phyloP scores from a whole-genome alignment of 2,329 filamentous ascomycete genomes.

The Cadophora gregata region DNA sequence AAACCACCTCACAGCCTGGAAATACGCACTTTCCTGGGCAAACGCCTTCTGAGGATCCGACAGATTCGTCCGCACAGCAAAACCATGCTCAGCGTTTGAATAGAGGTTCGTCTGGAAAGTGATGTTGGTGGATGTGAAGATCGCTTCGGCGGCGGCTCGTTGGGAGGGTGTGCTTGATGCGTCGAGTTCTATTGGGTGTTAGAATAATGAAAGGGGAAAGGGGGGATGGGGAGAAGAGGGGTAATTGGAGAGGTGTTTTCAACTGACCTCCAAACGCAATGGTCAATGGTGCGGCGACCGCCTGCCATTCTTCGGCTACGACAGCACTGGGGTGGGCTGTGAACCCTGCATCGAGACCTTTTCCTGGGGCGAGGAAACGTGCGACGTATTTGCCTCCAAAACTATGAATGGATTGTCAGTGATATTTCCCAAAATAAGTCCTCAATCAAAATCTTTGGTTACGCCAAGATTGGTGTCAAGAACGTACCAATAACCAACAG shows the following conservation, averaged over 20 bases:
- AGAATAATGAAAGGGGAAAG: not conserved
- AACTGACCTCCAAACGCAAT: conserved; percentile 66
- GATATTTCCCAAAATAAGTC: not conserved
- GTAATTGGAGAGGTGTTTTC: too few species aligned
- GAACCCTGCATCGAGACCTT: conserved; percentile 61
- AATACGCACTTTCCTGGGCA: conserved; percentile 80
- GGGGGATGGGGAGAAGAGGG: too few species aligned
- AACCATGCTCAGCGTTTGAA: conserved; percentile 73
- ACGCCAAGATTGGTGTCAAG: too few species aligned
- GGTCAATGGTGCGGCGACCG: conserved; percentile 60
- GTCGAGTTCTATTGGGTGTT: conserved; percentile 49
- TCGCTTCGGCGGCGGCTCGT: conserved; percentile 52
- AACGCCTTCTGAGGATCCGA: conserved; percentile 60
- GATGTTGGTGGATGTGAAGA: conserved; percentile 57
- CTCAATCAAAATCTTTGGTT: too few species aligned
- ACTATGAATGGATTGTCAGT: conserved; percentile 25
- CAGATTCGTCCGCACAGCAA: conserved; percentile 71
- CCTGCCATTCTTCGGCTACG: conserved; percentile 62
- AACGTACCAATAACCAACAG: conserved; percentile 62
- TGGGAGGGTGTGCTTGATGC: conserved; percentile 26
- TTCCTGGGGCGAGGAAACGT: conserved; percentile 57
- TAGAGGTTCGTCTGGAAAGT: conserved; percentile 75
- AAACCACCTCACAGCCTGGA: conserved; percentile 79
- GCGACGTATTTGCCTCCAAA: conserved; percentile 66
- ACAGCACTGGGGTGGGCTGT: conserved; percentile 70